Conservation (phyloP, 768 basidiomycete genomes). For the Royoungia palumana region DNA sequence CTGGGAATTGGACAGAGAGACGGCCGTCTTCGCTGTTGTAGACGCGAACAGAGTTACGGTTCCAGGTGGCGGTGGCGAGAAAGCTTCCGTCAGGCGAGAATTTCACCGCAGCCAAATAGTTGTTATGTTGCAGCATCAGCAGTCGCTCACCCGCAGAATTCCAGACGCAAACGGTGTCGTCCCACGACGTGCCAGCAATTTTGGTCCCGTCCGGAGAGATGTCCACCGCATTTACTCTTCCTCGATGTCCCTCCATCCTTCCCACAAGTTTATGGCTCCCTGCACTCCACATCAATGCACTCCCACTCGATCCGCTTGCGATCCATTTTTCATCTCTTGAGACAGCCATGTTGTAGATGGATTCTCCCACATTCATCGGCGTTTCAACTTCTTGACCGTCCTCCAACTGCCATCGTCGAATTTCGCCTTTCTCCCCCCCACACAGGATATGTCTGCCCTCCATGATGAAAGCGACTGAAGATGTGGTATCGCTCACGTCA, state of each 20-base stretch:
- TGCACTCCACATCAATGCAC: background rate
- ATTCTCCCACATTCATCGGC: background rate
- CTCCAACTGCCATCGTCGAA: background rate
- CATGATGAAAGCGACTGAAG: background rate
- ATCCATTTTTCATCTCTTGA: background rate
- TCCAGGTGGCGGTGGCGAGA: too few relatives aligned
- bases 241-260: background rate
- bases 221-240: background rate
- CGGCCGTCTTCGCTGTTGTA: too few relatives aligned
- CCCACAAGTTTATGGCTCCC: background rate
- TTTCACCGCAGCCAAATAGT: too few relatives aligned
- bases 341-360: background rate
- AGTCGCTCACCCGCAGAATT: too few relatives aligned
- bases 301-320: background rate
- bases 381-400: background rate
- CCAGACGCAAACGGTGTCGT: too few relatives aligned
- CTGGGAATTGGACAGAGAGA: too few relatives aligned
- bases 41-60: too few relatives aligned
- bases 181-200: too few relatives aligned
- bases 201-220: background rate
- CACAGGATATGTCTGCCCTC: background rate
- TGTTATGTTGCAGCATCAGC: too few relatives aligned
- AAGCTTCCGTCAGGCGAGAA: too few relatives aligned
- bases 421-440: background rate
- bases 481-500: background rate